These are phyloP conservation scores for Ziziphus jujuba DNA, from an alignment of 306 rosid genomes.

Conservation along the genomic window DNA sequence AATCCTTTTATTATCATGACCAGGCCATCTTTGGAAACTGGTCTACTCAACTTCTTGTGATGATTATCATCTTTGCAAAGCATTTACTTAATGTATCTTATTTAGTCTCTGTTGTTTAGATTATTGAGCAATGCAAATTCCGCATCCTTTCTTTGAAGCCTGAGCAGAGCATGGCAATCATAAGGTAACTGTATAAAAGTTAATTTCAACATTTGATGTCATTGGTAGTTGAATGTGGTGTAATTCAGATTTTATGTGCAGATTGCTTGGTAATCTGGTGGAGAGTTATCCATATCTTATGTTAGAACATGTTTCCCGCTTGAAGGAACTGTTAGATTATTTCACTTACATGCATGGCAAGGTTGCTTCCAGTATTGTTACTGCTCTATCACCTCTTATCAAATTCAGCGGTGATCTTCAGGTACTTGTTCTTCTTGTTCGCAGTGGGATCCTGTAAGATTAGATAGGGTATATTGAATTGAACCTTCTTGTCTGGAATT, in stretches of 20 bases:
- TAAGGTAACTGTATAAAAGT: slow-evolving; percentile 26
- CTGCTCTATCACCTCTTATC: slow-evolving; percentile 37
- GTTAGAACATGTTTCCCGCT: slow-evolving; percentile 35
- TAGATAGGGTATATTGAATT: too few species aligned
- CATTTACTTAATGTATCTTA: neutral
- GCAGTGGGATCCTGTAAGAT: too few species aligned
- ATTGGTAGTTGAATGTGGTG: neutral
- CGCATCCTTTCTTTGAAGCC: slow-evolving; percentile 41
- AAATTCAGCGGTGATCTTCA: slow-evolving; percentile 41
- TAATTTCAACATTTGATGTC: neutral
- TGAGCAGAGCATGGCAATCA: slow-evolving; percentile 34
- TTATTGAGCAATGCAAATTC: slow-evolving; percentile 45
- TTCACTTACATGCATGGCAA: slow-evolving; percentile 44
- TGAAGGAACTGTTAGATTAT: slow-evolving; percentile 44
- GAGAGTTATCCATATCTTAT: slow-evolving; percentile 30
- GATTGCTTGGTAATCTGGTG: slow-evolving; percentile 32
- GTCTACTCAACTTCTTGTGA: neutral
- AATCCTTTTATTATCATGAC: too few species aligned
- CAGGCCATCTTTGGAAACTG: too few species aligned
- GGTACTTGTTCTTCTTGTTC: slow-evolving; percentile 12
- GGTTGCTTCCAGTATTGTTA: slow-evolving; percentile 38
- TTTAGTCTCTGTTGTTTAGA: slow-evolving; percentile 18
- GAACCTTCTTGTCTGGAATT: neutral
- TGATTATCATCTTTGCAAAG: neutral
- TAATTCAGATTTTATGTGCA: slow-evolving; percentile 22